Evolutionary conservation across 2,329 filamentous ascomycete species (phyloP), one percentile per base, ranked within the genome.

Genomic region (Hypomyces rosellus): DNA sequence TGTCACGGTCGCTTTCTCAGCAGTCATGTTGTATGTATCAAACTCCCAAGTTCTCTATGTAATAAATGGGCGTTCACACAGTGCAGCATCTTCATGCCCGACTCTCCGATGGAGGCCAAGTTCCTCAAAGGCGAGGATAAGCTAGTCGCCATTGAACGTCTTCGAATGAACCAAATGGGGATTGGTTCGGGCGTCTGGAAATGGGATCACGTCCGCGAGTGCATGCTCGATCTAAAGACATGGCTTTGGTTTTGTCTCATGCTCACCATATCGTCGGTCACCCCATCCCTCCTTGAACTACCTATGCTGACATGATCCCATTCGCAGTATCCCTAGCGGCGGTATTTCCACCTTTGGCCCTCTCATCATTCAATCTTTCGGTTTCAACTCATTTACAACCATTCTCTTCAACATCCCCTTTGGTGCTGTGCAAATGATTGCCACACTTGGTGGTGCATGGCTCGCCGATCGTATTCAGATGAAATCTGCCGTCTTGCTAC

Each of bases 361-460:
- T 3, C 64, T 84, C 6, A 81, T 84, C 51, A 72, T 84, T 39
- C 66, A 77, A 25, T 73, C 74, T 0, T 83, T 84, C 41, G 80
- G 80, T 3, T 83, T 78, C 55, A 69, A 72, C 44, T 68, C 70
- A 12, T 80, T 82, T 51, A 68, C 72, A 2, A 79, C 80, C 0
- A 81, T 82, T 13, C 66, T 82, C 0, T 79, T 82, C 63, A 81
- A 82, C 54, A 81, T 82, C 51, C 79, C 78, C 0, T 82, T 82
- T 42, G 81, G 81, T 2, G 72, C 72, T 0, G 77, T 84, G 0
- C 81, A 85, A 56, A 71, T 84, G 12, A 67, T 84, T 16, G 74
- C 80, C 0, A 85, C 77, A 0, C 68, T 84, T 34, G 78, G 77
- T 5, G 76, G 77, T 1, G 81, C 78, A 0, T 80, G 71, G 62